Evolutionary conservation across 1,284 basidiomycete species (phyloP), one percentile per base, ranked within the genome.

Genomic region (Phylloboletellus chloephorus): DNA sequence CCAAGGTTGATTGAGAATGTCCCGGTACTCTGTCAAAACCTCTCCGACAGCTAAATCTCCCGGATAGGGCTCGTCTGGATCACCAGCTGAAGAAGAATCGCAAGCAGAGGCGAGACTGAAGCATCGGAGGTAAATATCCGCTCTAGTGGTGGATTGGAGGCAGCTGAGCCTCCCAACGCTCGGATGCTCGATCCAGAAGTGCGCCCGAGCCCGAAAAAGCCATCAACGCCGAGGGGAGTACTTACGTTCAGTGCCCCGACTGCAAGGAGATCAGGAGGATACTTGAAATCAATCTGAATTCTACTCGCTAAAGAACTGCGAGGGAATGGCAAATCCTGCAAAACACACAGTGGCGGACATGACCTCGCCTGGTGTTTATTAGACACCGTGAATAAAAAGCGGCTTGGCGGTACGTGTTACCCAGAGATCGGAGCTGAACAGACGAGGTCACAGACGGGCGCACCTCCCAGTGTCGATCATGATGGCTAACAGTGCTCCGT

Each of bases 391-490:
- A 49, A 26, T 13, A 20, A 31, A 24, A 37, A 13, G 17, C 4
- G 2, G 11, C 12, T 15, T 16, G 16, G 10, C 24, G 17, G 22
- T 6, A 25, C 3, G 6, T 17, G 9, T 5, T 13, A 62, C 47
- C 44, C 48, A 59, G 21, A 63, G 41, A 37, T 59, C 61, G 24
- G 59, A 63, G 22, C 57, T 59, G 21, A 31, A 23, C 4, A 12
- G 2, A 13, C 5, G 22, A 30, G 13, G 34, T 43, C 8, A 28
- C 13, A 15, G 11, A n/a, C 17, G 22, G 8, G 44, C 64, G 22
- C 46, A 79, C 82, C 79, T 84, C 39, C 82, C 82, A 5, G 82
- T 83, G 52, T 85, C 82, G 42, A 85, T 68, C 36, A 79, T 57
- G 37, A 79, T 66, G 12, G 61, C 58, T 52, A 76, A 76, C 3